Percentiles rank a stretch among this genome's conserved stretches.
Conservation (phyloP, 768 basidiomycete genomes). For the Macrocybe gigantea region DNA sequence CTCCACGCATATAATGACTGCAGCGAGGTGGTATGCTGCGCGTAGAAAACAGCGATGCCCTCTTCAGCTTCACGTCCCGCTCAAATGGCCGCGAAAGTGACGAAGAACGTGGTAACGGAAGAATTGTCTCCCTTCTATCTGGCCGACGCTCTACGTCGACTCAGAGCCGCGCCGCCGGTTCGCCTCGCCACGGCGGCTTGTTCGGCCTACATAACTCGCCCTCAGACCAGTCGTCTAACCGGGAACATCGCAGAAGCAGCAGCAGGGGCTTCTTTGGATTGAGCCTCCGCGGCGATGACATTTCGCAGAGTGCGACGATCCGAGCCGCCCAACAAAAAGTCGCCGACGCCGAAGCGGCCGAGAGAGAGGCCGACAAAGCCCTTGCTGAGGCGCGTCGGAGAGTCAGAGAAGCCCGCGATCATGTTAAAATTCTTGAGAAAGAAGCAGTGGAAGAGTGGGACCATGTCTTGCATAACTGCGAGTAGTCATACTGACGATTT, state of each 20-base stretch:
- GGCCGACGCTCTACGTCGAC: too few species aligned
- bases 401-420: slow-evolving; percentile 42
- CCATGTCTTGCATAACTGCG: background rate
- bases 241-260: slow-evolving; percentile 6
- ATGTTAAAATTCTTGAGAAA: slow-evolving; percentile 41
- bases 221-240: background rate
- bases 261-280: slow-evolving; percentile 21
- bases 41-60: too few species aligned
- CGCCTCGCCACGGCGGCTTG: too few species aligned
- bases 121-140: too few species aligned
- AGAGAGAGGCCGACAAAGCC: slow-evolving; percentile 46
- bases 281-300: slow-evolving; percentile 11
- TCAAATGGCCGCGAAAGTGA: too few species aligned
- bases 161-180: too few species aligned
- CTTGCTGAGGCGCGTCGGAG: slow-evolving; percentile 37
- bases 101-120: too few species aligned
- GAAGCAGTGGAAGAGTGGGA: slow-evolving; percentile 50
- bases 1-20: background rate
- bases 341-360: slow-evolving; percentile 42
- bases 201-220: background rate
- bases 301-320: slow-evolving; percentile 37
- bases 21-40: background rate
- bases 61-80: too few species aligned
- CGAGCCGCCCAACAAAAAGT: slow-evolving; percentile 44
- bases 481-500: slow-evolving; percentile 4